These are phyloP conservation scores for Infundibulicybe gibba DNA, from an alignment of 768 basidiomycete genomes.

Conservation along the genomic window DNA sequence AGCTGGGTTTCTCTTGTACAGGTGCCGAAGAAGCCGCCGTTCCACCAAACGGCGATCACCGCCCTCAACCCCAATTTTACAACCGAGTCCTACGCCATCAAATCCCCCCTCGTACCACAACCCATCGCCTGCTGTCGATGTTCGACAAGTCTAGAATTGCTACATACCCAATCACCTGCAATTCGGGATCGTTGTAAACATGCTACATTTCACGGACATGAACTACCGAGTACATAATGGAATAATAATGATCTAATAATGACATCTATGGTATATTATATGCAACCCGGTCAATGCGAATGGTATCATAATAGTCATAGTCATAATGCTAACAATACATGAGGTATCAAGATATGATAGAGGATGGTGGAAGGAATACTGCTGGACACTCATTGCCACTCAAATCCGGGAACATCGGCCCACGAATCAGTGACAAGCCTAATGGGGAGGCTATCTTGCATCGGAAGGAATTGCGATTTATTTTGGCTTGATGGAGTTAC, in stretches of 20 bases:
- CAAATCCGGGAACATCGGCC: constrained; percentile 15
- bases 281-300: too few relatives aligned
- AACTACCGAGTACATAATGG: too few relatives aligned
- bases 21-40: constrained; percentile 1
- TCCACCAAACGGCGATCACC: not conserved
- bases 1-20: constrained; percentile 10
- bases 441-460: constrained; percentile 48
- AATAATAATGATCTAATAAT: too few relatives aligned
- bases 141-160: too few relatives aligned
- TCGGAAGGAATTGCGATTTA: constrained; percentile 27
- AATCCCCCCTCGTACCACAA: not conserved
- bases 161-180: too few relatives aligned
- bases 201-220: too few relatives aligned
- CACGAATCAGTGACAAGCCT: constrained; percentile 59
- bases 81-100: too few relatives aligned
- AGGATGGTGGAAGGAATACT: not conserved
- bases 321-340: too few relatives aligned
- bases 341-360: not conserved
- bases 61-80: not conserved
- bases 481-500: constrained; percentile 33
- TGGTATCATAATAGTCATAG: too few relatives aligned
- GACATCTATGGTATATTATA: too few relatives aligned
- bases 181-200: too few relatives aligned
- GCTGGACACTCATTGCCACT: not conserved
- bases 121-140: not conserved